Evolutionary conservation across 140 eudicot species (phyloP).

Genomic region (Anethum foeniculum): DNA sequence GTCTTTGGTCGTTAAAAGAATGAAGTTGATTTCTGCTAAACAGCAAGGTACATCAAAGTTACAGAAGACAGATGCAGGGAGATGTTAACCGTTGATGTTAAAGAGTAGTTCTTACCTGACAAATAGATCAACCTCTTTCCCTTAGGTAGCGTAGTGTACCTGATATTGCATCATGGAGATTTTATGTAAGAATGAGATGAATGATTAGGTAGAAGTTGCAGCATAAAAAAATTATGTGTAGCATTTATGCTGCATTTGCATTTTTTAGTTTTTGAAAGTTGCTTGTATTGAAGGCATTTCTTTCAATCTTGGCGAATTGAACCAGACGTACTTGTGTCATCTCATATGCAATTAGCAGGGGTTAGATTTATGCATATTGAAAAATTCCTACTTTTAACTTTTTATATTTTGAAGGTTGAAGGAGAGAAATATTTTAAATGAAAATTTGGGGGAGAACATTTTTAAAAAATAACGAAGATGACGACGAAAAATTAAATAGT

Average conservation of each 20-base stretch:
- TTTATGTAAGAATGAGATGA: neutral
- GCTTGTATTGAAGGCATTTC: neutral
- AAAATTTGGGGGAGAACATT: too few species aligned
- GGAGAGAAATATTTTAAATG: neutral
- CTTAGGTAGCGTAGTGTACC: neutral
- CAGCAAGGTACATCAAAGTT: neutral
- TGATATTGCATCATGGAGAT: neutral
- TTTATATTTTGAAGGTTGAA: too few species aligned
- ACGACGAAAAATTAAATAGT: too few species aligned
- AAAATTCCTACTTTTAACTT: too few species aligned
- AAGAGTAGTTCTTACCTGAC: neutral
- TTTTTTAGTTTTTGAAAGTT: neutral
- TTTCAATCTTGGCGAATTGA: neutral
- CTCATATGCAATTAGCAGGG: neutral
- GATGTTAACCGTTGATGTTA: neutral
- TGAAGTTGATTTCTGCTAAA: neutral
- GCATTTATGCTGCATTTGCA: neutral
- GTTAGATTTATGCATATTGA: too few species aligned
- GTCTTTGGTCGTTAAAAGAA: conserved; percentile 1
- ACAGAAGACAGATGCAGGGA: neutral
- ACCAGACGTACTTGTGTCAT: neutral
- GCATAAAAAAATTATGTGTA: neutral
- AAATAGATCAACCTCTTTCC: neutral
- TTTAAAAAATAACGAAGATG: too few species aligned
- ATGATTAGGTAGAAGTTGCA: neutral